Conservation (phyloP, 2,329 filamentous ascomycete genomes). For the Epichloe festucae region DNA sequence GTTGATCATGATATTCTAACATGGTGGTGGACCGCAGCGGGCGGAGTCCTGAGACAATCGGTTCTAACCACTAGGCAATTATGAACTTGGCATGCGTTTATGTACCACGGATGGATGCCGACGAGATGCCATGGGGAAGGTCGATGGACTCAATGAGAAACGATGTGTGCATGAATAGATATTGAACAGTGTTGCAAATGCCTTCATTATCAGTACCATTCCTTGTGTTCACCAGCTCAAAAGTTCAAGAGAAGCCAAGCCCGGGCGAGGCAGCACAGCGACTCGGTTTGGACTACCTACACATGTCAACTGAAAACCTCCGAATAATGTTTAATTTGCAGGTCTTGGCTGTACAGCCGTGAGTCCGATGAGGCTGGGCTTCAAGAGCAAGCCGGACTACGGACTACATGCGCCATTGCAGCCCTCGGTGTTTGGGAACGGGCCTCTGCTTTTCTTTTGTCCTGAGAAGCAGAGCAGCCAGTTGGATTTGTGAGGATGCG, state of each 20-base stretch:
- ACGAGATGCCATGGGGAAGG: not conserved
- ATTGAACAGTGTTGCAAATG: not conserved
- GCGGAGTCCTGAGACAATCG: not conserved
- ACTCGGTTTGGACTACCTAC: not conserved
- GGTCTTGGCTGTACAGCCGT: not conserved
- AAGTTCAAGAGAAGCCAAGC: not conserved
- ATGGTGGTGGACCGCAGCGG: not conserved
- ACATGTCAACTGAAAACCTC: not conserved
- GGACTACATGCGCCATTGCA: not conserved
- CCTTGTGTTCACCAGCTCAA: not conserved
- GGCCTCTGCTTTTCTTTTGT: not conserved
- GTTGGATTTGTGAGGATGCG: not conserved
- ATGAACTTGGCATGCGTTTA: not conserved
- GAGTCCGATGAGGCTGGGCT: not conserved
- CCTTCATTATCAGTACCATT: not conserved
- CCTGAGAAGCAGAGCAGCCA: not conserved
- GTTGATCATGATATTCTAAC: not conserved
- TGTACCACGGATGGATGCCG: not conserved
- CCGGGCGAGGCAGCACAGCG: not conserved
- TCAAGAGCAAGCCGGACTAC: not conserved
- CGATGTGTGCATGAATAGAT: not conserved
- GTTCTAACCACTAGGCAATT: not conserved
- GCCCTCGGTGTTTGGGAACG: not conserved
- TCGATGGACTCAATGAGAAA: not conserved
- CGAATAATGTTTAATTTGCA: conserved; percentile 1